A percentile compares a stretch with the other conserved stretches of the same genome.
These are phyloP conservation scores for Aspergillus ruber DNA, from an alignment of 2,329 filamentous ascomycete genomes.

Conservation along the genomic window DNA sequence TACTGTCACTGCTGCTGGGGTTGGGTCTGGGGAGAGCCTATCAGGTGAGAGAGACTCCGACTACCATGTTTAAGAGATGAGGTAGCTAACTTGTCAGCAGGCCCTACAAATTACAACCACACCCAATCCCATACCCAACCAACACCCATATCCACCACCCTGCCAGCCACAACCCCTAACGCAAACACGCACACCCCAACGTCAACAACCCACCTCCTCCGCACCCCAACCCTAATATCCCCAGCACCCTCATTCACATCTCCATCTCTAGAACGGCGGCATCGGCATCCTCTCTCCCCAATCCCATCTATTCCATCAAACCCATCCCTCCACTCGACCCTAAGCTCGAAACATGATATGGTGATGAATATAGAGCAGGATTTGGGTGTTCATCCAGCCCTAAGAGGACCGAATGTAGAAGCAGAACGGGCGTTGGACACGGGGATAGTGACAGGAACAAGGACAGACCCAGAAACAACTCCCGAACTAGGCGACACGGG, in stretches of 20 bases:
- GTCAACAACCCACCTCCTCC: background rate
- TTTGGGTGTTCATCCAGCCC: no score
- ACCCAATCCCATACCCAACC: background rate
- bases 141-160: background rate
- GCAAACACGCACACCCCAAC: background rate
- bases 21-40: background rate
- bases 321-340: background rate
- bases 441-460: background rate
- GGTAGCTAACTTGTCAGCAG: background rate
- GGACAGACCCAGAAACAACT: constrained; percentile 1
- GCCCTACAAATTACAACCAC: no score
- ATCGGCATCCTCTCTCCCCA: background rate
- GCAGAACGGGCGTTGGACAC: no score
- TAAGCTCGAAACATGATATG: no score
- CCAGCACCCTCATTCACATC: background rate
- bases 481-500: constrained; percentile 24
- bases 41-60: background rate
- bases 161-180: background rate
- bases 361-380: no score
- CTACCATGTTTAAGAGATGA: background rate
- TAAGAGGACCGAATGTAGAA: no score
- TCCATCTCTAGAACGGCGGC: background rate
- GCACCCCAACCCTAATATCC: background rate
- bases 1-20: background rate
- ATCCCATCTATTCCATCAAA: background rate